Percentiles rank a stretch among this genome's conserved stretches.
Conservation (phyloP, 1,139 yeast genomes). For the Geotrichum australiense region DNA sequence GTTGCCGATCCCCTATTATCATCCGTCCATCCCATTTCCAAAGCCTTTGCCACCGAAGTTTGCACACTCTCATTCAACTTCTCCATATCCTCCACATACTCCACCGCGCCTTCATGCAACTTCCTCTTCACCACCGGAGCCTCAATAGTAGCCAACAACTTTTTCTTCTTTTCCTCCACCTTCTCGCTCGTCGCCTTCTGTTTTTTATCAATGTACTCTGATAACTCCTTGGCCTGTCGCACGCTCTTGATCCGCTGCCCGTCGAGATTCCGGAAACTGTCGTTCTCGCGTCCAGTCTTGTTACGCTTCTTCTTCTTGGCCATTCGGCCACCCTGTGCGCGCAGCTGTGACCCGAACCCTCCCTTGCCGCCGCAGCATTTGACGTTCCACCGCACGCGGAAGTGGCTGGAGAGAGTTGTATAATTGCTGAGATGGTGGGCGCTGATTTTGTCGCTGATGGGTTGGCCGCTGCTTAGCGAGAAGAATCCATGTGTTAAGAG, state of each 20-base stretch:
- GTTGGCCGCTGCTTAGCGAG: slow-evolving; percentile 13
- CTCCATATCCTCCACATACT: slow-evolving; percentile 7
- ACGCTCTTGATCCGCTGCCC: slow-evolving; percentile 36
- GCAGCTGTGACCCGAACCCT: slow-evolving; percentile 43
- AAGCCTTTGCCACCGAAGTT: background rate
- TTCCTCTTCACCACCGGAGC: background rate
- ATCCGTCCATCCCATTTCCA: background rate
- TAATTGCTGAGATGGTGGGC: slow-evolving; percentile 5
- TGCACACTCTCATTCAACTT: slow-evolving; percentile 10
- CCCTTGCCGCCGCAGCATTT: slow-evolving; percentile 42
- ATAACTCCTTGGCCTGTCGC: slow-evolving; percentile 31
- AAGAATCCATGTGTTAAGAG: slow-evolving; percentile 8
- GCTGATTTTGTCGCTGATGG: slow-evolving; percentile 1
- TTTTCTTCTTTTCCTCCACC: slow-evolving; percentile 8
- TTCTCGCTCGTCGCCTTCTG: background rate
- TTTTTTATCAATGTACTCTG: slow-evolving; percentile 11
- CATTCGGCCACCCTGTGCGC: slow-evolving; percentile 39
- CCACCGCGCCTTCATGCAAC: slow-evolving; percentile 3
- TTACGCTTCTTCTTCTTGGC: slow-evolving; percentile 25
- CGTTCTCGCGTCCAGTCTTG: slow-evolving; percentile 28
- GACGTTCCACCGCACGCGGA: slow-evolving; percentile 14
- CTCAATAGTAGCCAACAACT: slow-evolving; percentile 1
- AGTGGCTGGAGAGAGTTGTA: slow-evolving; percentile 1
- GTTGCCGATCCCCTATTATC: background rate
- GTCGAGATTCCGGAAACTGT: slow-evolving; percentile 36